Evolutionary conservation across 1,139 yeast genomes (phyloP).

Genomic region (Pichia sp.): DNA sequence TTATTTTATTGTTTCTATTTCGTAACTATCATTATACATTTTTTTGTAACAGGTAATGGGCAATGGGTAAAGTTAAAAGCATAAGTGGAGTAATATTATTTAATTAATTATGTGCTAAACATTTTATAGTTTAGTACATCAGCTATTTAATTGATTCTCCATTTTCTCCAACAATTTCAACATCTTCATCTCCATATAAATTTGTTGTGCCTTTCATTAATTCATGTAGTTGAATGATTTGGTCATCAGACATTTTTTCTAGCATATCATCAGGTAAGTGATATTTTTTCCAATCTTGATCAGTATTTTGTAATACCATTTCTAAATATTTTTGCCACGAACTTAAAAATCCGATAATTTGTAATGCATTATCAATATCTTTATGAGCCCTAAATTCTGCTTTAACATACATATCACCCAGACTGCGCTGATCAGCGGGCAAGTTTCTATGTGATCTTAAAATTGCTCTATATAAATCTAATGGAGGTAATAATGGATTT

Average conservation of each 20-base stretch:
- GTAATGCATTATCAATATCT: conserved; percentile 77
- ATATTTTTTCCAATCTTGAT: conserved; percentile 68
- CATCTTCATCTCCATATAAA: conserved; percentile 18
- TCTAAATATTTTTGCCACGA: conserved; percentile 91
- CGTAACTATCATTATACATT: too few species aligned
- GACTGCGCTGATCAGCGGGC: conserved; percentile 61
- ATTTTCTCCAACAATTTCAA: neutral
- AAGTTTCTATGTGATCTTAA: conserved; percentile 70
- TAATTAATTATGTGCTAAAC: too few species aligned
- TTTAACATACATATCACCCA: conserved; percentile 88
- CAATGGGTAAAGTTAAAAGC: too few species aligned
- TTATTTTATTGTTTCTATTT: too few species aligned
- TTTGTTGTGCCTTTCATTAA: conserved; percentile 56
- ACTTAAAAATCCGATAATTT: conserved; percentile 86
- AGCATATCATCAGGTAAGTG: conserved; percentile 59
- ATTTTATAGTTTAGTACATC: too few species aligned
- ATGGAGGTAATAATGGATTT: conserved; percentile 70
- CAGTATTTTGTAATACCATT: conserved; percentile 43
- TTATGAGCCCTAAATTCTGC: conserved; percentile 88
- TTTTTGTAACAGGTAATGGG: too few species aligned
- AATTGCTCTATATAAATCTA: conserved; percentile 66
- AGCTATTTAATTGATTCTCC: too few species aligned
- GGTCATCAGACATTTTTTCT: conserved; percentile 86
- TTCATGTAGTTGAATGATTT: conserved; percentile 76
- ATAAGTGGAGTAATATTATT: too few species aligned